Evolutionary conservation across 345 rosid genomes (phyloP), one percentile per base, ranked within the genome.

Genomic region (Syzygium aromaticum): DNA sequence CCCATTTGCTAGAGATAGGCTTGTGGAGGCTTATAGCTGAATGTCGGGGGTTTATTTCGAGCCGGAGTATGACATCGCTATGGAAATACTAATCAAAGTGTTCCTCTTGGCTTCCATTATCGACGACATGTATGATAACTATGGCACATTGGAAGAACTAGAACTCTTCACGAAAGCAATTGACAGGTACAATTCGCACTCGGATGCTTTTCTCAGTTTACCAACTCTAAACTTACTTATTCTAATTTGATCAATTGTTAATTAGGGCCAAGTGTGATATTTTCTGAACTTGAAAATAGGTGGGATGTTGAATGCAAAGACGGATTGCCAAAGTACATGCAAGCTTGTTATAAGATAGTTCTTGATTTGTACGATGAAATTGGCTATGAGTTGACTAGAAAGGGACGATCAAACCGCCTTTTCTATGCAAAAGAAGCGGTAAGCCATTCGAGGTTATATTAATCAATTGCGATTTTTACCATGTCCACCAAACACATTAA

Each of bases 1-100:
- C 2, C 80, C 88, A 14, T 87, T 87, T 51, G 86, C 88, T 16
- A 56, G 88, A 59, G 86, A 87, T 43, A 83, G 85, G 61, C 7
- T 59, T 11, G 56, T 59, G 23, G 82, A 87, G 80, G 15, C 43
- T 8, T 87, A 87, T 43, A 25, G 43, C 23, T 87, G 88, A 86
- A 83, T 43, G 28, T 53, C 16, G 2, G 57, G 46, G 23, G 61
- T 61, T 7, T 87, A 56, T 17, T 86, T 64, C 11, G 56, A 87
- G 52, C 57, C 82, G 8, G 12, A 83, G 30, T 22, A 87, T 61
- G 54, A 17, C 13, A 3, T 8, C 8, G 30, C n/a, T 4, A 87
- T 86, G 43, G 43, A 7, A 57, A 82, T 87, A n/a, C 54, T 53
- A 6, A 54, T 33, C 2, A 82, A 57, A 23, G 51, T 87, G 33